Conservation (phyloP, 2,329 filamentous ascomycete species). For the Neonectria faginata region DNA sequence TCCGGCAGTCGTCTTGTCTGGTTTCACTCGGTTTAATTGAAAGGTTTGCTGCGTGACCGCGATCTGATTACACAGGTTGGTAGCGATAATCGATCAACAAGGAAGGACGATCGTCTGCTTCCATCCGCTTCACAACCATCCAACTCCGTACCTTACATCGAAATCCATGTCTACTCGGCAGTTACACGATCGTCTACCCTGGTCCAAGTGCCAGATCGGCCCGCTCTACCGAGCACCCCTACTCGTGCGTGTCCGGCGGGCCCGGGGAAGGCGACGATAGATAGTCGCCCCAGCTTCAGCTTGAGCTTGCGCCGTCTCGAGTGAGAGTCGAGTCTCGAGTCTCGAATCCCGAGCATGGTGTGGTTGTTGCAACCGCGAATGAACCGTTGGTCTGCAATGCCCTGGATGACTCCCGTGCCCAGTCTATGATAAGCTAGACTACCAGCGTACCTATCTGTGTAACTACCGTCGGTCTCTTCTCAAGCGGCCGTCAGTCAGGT, state of each 20-base stretch:
- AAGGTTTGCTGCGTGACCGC: background rate
- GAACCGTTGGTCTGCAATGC: background rate
- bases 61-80: background rate
- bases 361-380: background rate
- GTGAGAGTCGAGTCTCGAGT: background rate
- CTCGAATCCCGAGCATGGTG: too few species aligned
- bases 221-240: slow-evolving; percentile 7
- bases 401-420: background rate
- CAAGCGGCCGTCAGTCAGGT: background rate
- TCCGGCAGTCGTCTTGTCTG: background rate
- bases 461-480: background rate
- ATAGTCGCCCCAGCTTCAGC: background rate
- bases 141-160: too few species aligned
- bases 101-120: too few species aligned
- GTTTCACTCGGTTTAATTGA: background rate
- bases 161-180: too few species aligned
- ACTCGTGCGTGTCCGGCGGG: background rate
- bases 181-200: background rate
- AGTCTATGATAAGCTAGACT: background rate
- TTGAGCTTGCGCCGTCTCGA: background rate
- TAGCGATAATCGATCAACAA: background rate
- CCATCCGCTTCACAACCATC: too few species aligned
- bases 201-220: slow-evolving; percentile 11
- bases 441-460: too few species aligned
- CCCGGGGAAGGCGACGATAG: background rate